phyloP scores from a whole-genome alignment of 345 rosid species.

The Gossypioides kirkii region DNA sequence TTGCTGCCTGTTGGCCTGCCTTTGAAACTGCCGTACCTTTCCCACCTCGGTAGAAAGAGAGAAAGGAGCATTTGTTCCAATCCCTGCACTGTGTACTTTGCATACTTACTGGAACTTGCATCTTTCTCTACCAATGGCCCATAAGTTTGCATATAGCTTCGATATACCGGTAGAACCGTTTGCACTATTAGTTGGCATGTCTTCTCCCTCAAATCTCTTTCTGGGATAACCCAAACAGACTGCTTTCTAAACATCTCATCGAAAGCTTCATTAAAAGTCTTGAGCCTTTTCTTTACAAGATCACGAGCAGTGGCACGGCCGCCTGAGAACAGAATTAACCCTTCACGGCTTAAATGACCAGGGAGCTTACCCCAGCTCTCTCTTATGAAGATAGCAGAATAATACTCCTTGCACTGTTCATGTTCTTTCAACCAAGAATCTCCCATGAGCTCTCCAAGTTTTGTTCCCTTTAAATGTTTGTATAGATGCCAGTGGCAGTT shows the following conservation, averaged over 20 bases:
- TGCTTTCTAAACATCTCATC: slow-evolving; percentile 83
- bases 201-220: slow-evolving; percentile 89
- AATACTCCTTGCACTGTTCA: slow-evolving; percentile 74
- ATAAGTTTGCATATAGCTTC: slow-evolving; percentile 98
- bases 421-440: slow-evolving; percentile 85
- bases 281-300: slow-evolving; percentile 91
- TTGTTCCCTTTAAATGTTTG: slow-evolving; percentile 84
- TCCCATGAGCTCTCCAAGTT: slow-evolving; percentile 67
- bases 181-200: slow-evolving; percentile 72
- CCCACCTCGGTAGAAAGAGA: slow-evolving; percentile 70
- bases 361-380: slow-evolving; percentile 97
- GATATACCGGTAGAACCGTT: slow-evolving; percentile 73
- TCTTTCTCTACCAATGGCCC: slow-evolving; percentile 95
- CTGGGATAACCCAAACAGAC: slow-evolving; percentile 64
- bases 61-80: slow-evolving; percentile 81
- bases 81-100: slow-evolving; percentile 74
- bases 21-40: slow-evolving; percentile 84
- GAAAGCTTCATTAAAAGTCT: slow-evolving; percentile 83
- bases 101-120: slow-evolving; percentile 77
- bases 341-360: slow-evolving; percentile 85
- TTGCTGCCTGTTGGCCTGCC: slow-evolving; percentile 55
- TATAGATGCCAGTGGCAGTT: slow-evolving; percentile 86
- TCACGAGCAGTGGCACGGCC: slow-evolving; percentile 99
- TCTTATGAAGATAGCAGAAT: slow-evolving; percentile 54
- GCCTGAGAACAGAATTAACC: slow-evolving; percentile 90